phyloP scores from a whole-genome alignment of 192 early-diverging fungal species.

The Chytriomyces confervae region DNA sequence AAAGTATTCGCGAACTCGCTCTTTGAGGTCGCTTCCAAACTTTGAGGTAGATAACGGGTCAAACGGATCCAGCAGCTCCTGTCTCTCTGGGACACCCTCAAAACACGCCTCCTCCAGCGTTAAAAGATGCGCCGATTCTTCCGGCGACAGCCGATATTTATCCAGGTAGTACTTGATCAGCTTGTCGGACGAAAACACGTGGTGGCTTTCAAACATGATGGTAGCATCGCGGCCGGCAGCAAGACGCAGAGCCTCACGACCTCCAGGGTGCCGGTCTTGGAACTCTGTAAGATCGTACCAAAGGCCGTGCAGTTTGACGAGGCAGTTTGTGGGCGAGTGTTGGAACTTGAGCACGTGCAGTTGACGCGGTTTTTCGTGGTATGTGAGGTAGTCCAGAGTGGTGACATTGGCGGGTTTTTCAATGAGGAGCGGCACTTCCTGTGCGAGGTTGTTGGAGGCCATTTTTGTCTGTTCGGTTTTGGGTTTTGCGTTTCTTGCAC shows the following conservation, averaged over 20 bases:
- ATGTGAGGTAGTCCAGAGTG: no score
- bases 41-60: background rate
- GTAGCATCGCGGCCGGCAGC: constrained; percentile 26
- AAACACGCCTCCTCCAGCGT: background rate
- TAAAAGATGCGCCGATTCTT: background rate
- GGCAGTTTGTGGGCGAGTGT: no score
- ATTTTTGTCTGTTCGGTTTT: no score
- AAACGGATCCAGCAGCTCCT: background rate
- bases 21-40: background rate
- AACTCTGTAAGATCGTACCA: constrained; percentile 16
- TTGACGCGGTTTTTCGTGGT: no score
- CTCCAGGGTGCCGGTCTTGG: constrained; percentile 2
- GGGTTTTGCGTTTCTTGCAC: no score
- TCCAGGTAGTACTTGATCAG: background rate
- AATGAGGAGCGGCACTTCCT: no score
- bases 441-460: no score
- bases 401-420: no score
- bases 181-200: constrained; percentile 18
- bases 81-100: background rate
- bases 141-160: background rate
- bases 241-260: constrained; percentile 6
- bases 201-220: constrained; percentile 22
- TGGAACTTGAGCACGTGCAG: no score
- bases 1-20: constrained; percentile 12
- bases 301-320: constrained; percentile 5